Evolutionary conservation across 164 flowering plant genomes (phyloP).

Genomic region (Berberis vulgaris): DNA sequence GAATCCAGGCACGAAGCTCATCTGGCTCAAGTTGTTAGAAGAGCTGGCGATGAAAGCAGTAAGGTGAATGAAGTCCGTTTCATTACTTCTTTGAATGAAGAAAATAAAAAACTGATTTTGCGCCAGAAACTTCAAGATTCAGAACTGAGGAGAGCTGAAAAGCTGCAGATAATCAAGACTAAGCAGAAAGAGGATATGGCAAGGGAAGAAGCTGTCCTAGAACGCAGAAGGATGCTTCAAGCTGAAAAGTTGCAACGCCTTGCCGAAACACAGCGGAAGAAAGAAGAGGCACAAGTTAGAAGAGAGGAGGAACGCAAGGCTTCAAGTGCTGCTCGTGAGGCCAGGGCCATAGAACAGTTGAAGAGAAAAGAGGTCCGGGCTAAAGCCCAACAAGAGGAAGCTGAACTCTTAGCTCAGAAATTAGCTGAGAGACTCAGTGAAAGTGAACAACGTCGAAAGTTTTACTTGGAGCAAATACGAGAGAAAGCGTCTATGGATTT

Average conservation of each 20-base stretch:
- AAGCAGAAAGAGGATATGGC: slow-evolving; percentile 95
- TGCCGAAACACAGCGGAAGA: slow-evolving; percentile 81
- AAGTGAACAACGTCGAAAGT: slow-evolving; percentile 89
- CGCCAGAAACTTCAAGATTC: slow-evolving; percentile 90
- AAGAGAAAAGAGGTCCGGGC: slow-evolving; percentile 80
- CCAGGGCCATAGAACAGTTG: slow-evolving; percentile 76
- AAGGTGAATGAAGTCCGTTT: slow-evolving; percentile 97
- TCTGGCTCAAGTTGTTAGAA: slow-evolving; percentile 85
- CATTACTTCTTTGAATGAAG: slow-evolving; percentile 94
- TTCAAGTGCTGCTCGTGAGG: slow-evolving; percentile 94
- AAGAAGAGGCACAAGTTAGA: slow-evolving; percentile 90
- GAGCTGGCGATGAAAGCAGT: slow-evolving; percentile 96
- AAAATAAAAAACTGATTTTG: slow-evolving; percentile 73
- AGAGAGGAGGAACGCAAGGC: slow-evolving; percentile 95
- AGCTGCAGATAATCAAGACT: slow-evolving; percentile 64
- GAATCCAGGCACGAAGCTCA: slow-evolving; percentile 90
- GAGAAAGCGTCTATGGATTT: slow-evolving; percentile 96
- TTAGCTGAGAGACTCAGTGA: slow-evolving; percentile 88
- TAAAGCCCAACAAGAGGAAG: slow-evolving; percentile 95
- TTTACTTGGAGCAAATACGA: slow-evolving; percentile 87
- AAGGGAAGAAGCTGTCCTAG: slow-evolving; percentile 93
- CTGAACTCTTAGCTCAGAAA: slow-evolving; percentile 88
- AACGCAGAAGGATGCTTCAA: slow-evolving; percentile 77
- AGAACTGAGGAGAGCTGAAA: slow-evolving; percentile 92
- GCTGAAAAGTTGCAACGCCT: slow-evolving; percentile 94